Conservation (phyloP, 495 filamentous ascomycete species). For the Bacidia rubella region DNA sequence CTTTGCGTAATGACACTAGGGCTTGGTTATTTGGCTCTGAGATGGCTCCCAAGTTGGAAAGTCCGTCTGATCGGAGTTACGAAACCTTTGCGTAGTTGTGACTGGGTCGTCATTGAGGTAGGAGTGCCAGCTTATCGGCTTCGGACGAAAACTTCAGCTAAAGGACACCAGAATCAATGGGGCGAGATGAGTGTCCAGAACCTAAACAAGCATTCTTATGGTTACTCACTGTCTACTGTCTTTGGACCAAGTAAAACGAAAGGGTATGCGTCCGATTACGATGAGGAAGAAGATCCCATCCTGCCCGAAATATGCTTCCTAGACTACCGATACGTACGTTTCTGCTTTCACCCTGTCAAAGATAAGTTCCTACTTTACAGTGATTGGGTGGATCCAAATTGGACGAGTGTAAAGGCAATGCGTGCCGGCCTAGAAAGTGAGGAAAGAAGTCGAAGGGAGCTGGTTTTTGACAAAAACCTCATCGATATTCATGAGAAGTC, state of each 20-base stretch:
- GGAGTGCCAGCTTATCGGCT: constrained; percentile 13
- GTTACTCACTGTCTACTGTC: constrained; percentile 69
- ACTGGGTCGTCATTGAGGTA: constrained; percentile 85
- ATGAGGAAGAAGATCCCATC: constrained; percentile 78
- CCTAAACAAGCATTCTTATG: constrained; percentile 55
- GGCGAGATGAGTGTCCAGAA: constrained; percentile 67
- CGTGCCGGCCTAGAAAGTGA: constrained; percentile 80
- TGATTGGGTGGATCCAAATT: constrained; percentile 85
- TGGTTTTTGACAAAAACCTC: constrained; percentile 75
- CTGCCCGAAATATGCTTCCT: constrained; percentile 56
- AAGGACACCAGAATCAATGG: constrained; percentile 65
- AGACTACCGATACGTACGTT: constrained; percentile 86
- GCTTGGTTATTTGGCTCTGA: constrained; percentile 65
- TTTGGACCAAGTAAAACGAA: constrained; percentile 56
- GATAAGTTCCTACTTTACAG: constrained; percentile 78
- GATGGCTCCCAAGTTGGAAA: constrained; percentile 83
- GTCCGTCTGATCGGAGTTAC: constrained; percentile 59
- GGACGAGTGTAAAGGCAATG: constrained; percentile 64
- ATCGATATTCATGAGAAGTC: constrained; percentile 89
- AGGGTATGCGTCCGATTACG: constrained; percentile 35
- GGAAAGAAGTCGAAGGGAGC: constrained; percentile 68
- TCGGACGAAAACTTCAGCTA: constrained; percentile 9
- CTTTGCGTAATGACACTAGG: constrained; percentile 63
- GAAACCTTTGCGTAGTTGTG: constrained; percentile 52
- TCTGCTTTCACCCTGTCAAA: constrained; percentile 76